Conservation (phyloP, 805 yeast species). For the Lachancea lanzarotensis region DNA sequence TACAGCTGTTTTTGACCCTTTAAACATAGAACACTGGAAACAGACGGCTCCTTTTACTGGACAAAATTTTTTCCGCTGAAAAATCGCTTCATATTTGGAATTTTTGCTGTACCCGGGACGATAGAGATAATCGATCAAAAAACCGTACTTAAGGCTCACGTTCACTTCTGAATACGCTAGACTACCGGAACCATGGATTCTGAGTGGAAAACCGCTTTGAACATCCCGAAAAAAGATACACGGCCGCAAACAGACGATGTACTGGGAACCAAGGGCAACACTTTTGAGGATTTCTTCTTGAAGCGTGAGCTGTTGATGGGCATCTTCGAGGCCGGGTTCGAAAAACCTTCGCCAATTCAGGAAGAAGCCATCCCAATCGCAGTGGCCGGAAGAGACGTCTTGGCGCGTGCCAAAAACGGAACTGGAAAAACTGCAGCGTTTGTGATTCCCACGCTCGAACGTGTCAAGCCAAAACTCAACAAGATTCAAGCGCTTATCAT, state of each 20-base stretch:
- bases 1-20: not conserved
- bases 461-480: constrained; percentile 72
- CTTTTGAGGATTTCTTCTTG: constrained; percentile 86
- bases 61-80: not conserved
- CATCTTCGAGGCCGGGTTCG: constrained; percentile 97
- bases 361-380: constrained; percentile 97
- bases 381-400: constrained; percentile 86
- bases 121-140: no score
- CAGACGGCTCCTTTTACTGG: not conserved
- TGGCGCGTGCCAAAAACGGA: constrained; percentile 97
- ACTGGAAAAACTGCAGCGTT: constrained; percentile 99
- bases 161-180: no score
- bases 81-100: not conserved
- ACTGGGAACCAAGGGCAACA: constrained; percentile 78
- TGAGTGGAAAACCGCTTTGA: constrained; percentile 70
- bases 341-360: constrained; percentile 95
- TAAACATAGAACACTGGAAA: not conserved
- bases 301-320: constrained; percentile 96
- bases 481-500: constrained; percentile 87
- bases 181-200: constrained; percentile 10
- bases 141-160: no score
- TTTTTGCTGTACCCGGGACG: no score
- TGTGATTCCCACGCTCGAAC: constrained; percentile 87
- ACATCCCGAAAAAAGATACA: constrained; percentile 77
- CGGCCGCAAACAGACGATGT: constrained; percentile 98